Evolutionary conservation across 306 rosid genomes (phyloP).

Genomic region (Styphnolobium japonicum): DNA sequence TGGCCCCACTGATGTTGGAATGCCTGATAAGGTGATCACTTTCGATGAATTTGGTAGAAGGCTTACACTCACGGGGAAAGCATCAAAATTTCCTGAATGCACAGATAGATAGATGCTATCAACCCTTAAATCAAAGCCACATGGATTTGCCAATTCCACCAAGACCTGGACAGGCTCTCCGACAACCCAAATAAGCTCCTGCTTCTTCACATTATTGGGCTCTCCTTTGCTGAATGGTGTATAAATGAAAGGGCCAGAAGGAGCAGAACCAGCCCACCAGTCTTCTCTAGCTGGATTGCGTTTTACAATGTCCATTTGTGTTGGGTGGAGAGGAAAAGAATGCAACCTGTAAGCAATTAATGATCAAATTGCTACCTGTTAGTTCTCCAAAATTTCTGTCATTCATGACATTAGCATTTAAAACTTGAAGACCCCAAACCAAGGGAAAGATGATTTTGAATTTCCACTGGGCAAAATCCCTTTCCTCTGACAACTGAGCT

Average conservation of each 20-base stretch:
- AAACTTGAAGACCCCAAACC: conserved; percentile 8
- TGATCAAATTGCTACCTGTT: conserved; percentile 2
- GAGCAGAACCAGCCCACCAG: conserved; percentile 97
- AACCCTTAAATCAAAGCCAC: conserved; percentile 93
- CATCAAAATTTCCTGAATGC: conserved; percentile 88
- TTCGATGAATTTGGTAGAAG: conserved; percentile 92
- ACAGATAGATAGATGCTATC: conserved; percentile 93
- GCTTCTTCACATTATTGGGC: conserved; percentile 61
- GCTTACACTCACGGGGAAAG: conserved; percentile 79
- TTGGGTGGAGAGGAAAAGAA: conserved; percentile 83
- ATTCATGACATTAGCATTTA: conserved; percentile 8
- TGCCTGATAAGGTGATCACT: conserved; percentile 88
- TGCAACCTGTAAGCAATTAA: conserved; percentile 62
- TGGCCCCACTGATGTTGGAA: conserved; percentile 81
- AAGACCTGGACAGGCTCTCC: conserved; percentile 94
- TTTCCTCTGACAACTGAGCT: not conserved
- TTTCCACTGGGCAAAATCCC: conserved; percentile 4
- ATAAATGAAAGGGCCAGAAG: conserved; percentile 95
- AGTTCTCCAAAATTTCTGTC: conserved; percentile 15
- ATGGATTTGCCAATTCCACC: conserved; percentile 96
- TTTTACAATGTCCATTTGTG: conserved; percentile 89
- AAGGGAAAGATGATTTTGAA: not conserved
- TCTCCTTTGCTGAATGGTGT: conserved; percentile 98
- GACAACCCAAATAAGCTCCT: conserved; percentile 82
- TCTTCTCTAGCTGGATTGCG: conserved; percentile 87